These are phyloP conservation scores for Escallonia rubra DNA, from an alignment of 129 eudicot genomes.

Conservation along the genomic window DNA sequence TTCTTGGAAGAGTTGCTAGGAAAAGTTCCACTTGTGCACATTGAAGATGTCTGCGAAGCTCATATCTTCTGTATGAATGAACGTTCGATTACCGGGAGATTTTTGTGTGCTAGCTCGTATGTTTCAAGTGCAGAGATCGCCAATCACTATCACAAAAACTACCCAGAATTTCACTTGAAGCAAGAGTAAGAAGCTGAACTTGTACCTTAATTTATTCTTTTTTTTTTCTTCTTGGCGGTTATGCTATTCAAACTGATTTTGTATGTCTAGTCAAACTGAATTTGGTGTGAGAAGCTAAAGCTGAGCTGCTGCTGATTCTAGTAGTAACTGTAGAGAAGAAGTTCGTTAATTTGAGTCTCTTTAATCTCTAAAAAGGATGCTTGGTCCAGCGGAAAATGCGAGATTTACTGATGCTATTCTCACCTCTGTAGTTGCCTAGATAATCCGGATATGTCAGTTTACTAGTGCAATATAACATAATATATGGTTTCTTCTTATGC, in stretches of 20 bases:
- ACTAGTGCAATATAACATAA: no score
- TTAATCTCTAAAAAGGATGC: no score
- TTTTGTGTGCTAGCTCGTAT: slow-evolving; percentile 37
- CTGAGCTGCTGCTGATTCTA: no score
- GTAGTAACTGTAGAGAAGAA: background rate
- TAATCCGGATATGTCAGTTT: no score
- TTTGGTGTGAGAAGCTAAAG: no score
- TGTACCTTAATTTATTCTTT: background rate
- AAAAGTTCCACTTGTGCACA: slow-evolving; percentile 44
- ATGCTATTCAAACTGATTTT: background rate
- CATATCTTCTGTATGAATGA: slow-evolving; percentile 47
- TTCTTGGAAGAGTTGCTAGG: slow-evolving; percentile 41
- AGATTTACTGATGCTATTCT: no score
- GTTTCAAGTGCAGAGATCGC: slow-evolving; percentile 40
- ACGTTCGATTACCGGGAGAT: slow-evolving; percentile 27
- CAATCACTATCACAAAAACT: slow-evolving; percentile 17
- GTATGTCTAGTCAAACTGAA: no score
- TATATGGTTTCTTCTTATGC: background rate
- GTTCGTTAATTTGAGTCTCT: no score
- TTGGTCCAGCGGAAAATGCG: no score
- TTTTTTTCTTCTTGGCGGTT: background rate
- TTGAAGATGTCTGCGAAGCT: slow-evolving; percentile 42
- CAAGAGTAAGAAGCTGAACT: slow-evolving; percentile 25
- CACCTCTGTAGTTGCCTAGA: no score
- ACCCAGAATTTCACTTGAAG: slow-evolving; percentile 26